Evolutionary conservation across 768 basidiomycete species (phyloP).

Genomic region (Grammothele lineata): DNA sequence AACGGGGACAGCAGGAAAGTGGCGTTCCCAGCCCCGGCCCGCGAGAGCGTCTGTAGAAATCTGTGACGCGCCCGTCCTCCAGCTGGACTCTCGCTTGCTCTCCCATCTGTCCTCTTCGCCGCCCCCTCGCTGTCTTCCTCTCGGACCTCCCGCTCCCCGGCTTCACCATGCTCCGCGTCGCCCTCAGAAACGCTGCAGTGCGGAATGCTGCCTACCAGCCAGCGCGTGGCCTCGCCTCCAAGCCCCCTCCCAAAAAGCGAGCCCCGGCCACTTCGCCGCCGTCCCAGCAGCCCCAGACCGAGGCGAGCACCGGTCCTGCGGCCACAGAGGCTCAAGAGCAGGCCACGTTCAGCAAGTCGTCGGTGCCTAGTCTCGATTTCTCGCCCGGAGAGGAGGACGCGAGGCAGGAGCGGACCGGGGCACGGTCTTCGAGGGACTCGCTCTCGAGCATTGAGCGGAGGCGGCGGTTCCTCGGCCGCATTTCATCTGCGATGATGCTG

Average conservation of each 20-base stretch:
- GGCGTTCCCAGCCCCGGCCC: too few relatives aligned
- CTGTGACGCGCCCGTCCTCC: too few relatives aligned
- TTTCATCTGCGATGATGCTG: slow-evolving; percentile 49
- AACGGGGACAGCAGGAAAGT: too few relatives aligned
- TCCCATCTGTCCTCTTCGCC: too few relatives aligned
- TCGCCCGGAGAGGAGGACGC: slow-evolving; percentile 33
- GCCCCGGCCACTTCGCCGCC: slow-evolving; percentile 9
- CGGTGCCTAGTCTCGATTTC: slow-evolving; percentile 18
- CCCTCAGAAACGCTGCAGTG: slow-evolving; percentile 8
- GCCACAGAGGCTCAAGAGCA: too few relatives aligned
- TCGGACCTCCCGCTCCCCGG: background rate
- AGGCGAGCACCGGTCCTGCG: too few relatives aligned
- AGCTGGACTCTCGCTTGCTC: background rate
- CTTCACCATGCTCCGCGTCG: slow-evolving; percentile 10
- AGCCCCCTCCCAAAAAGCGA: slow-evolving; percentile 10
- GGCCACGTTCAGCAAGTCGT: slow-evolving; percentile 2
- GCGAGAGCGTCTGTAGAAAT: too few relatives aligned
- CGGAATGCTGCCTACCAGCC: slow-evolving; percentile 9
- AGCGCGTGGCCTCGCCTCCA: slow-evolving; percentile 17
- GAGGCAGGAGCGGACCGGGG: slow-evolving; percentile 58
- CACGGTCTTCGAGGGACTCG: slow-evolving; percentile 71
- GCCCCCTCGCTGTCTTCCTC: background rate
- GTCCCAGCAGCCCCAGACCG: slow-evolving; percentile 5
- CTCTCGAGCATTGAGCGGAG: slow-evolving; percentile 76
- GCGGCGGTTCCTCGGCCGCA: slow-evolving; percentile 51